Base-by-base conservation (phyloP, 1,139 yeast species). In the Lodderomyces oxycetoniae region DNA sequence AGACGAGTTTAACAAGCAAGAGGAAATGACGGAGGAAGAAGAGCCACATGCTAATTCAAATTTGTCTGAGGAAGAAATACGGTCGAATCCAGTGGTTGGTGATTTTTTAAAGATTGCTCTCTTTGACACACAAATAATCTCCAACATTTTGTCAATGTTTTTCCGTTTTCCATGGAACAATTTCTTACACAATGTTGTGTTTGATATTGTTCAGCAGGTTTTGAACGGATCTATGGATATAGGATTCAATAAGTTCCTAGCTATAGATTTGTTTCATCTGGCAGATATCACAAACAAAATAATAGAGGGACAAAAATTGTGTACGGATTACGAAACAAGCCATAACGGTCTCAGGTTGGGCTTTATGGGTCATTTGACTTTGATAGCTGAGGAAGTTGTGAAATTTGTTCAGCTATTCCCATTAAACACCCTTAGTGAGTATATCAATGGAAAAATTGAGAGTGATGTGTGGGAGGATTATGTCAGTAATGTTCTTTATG, bases 121-220 rank as follows among this genome's bases (percentile, higher is more conserved):
- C 29, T 81, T 79, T 49, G 96, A 91, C 55, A 82, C 85, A 36
- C 79, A 79, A 44, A 83, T 91, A 38, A 73, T 91, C 33, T 73
- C 86, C 30, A 79, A 82, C 33, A 85, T 91, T 36, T 62, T 89
- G 38, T 63, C 78, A 24, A 81, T 91, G 83, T 89, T 91, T 55
- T 84, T 89, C 71, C 73, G 74, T 48, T 91, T 88, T 59, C 98
- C 98, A 4, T 91, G 99, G 98, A 91, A 91, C 59, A 91, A 91
- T 56, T 91, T 91, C 53, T 70, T 94, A 61, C 99, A 91, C 61
- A 91, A 91, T 52, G 98, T 93, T 38, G 96, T 91, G 6, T 91
- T 91, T 63, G 99, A 91, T 59, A 86, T 91, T 46, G 94, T 91
- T 26, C 99, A 93, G 60, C 99, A 91, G 59, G 83, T 91, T 10